Conservation (phyloP, 257 asterid genomes). For the Echium plantagineum region DNA sequence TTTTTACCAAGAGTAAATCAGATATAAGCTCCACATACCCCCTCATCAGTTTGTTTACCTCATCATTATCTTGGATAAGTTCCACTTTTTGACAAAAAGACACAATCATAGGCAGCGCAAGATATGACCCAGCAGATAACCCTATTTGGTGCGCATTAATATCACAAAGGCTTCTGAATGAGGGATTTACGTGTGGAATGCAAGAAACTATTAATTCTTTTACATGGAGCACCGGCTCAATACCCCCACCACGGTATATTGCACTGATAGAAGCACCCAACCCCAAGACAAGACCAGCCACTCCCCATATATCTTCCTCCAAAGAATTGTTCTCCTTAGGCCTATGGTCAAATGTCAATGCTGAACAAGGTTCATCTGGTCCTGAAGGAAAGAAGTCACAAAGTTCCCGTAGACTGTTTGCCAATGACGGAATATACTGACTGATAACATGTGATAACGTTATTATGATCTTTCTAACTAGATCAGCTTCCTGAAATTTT, state of each 20-base stretch:
- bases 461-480: constrained; percentile 49
- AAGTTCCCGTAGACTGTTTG: constrained; percentile 38
- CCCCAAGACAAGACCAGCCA: constrained; percentile 78
- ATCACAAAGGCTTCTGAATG: constrained; percentile 13
- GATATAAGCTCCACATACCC: constrained; percentile 46
- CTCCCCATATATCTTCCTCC: constrained; percentile 82
- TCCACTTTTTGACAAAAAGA: constrained; percentile 74
- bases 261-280: constrained; percentile 72
- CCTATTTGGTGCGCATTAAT: constrained; percentile 25
- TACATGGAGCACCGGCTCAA: constrained; percentile 48
- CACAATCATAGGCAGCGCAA: constrained; percentile 54
- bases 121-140: constrained; percentile 69
- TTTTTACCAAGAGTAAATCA: constrained; percentile 39
- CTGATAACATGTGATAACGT: constrained; percentile 54
- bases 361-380: constrained; percentile 23
- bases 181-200: constrained; percentile 34
- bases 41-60: constrained; percentile 39
- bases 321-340: constrained; percentile 25
- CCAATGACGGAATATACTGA: constrained; percentile 51
- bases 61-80: constrained; percentile 45
- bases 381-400: constrained; percentile 37
- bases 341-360: constrained; percentile 23
- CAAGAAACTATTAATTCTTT: constrained; percentile 58
- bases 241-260: constrained; percentile 63
- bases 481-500: constrained; percentile 40